Evolutionary conservation across 768 basidiomycete genomes (phyloP), one percentile per base, ranked within the genome.

Genomic region (Boletus pseudo-olivaceus): DNA sequence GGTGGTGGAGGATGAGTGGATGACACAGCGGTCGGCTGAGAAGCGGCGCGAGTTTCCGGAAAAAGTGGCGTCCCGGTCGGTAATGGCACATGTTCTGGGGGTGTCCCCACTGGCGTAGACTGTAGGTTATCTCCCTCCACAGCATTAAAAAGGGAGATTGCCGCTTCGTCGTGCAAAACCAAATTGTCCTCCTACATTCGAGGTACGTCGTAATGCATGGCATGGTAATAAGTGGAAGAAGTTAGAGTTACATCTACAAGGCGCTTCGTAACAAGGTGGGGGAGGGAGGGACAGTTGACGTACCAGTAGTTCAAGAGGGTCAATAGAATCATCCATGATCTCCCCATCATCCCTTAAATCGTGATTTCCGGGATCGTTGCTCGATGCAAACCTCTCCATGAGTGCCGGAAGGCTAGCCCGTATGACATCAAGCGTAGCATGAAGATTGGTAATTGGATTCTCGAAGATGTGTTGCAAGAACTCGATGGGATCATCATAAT

Each of bases 401-500:
- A 72, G 43, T 17, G 62, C 64, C 10, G 71, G 71, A 46, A 73
- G 64, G 45, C 62, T 71, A 32, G 62, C 69, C 32, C 66, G 62
- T 58, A 72, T 62, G 67, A 62, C 47, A 68, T 73, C 50, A 71
- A 69, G 39, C 37, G 68, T 35, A 69, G 78, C 69, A 75, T 82
- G 54, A 71, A 71, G 34, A 61, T 82, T 56, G 73, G 81, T 49
- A 62, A 71, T 43, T 61, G 77, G 62, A 62, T 81, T 48, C 62
- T 80, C 61, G 72, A 84, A 62, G 72, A 82, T 74, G 69, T 77
- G 56, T 62, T 82, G 55, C 73, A 83, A 64, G 74, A 76, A 55
- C 71, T 81, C 38, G 53, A 74, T 51, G 53, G 72, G 58, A 51
- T 72, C 62, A 51, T 72, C 67, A 37, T 69, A 57, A 33, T 65